Percentiles rank a stretch among this genome's conserved stretches.
Evolutionary conservation across 441 rosid genomes (phyloP).

Genomic region (Bruguiera hainesii): DNA sequence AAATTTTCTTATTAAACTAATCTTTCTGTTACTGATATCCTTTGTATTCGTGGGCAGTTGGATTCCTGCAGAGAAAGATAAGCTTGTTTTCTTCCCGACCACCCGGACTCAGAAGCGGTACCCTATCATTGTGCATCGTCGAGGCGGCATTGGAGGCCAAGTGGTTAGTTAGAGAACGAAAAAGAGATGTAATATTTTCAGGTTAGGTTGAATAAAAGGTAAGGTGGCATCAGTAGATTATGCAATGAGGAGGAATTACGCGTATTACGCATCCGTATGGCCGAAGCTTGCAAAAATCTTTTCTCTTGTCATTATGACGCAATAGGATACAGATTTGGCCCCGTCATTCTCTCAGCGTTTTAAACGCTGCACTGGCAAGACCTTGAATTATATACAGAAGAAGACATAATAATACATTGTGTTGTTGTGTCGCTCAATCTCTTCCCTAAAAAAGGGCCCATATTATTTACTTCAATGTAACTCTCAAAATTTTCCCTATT

Average conservation of each 20-base stretch:
- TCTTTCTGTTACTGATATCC: not conserved
- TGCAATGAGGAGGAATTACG: slow-evolving; percentile 2
- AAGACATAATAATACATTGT: too few species aligned
- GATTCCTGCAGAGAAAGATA: slow-evolving; percentile 86
- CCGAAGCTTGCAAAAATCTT: slow-evolving; percentile 8
- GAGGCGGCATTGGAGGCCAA: slow-evolving; percentile 15
- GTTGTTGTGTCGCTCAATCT: too few species aligned
- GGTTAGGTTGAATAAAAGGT: slow-evolving; percentile 21
- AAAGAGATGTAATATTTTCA: slow-evolving; percentile 21
- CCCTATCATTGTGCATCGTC: slow-evolving; percentile 63
- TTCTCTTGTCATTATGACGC: slow-evolving; percentile 7
- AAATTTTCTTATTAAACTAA: not conserved
- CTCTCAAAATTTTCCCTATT: too few species aligned
- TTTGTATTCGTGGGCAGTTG: slow-evolving; percentile 44
- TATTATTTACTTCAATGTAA: too few species aligned
- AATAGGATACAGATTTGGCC: not conserved
- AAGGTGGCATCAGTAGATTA: slow-evolving; percentile 27
- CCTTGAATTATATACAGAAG: too few species aligned
- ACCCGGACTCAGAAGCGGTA: slow-evolving; percentile 90
- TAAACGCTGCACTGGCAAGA: too few species aligned
- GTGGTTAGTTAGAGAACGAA: slow-evolving; percentile 19
- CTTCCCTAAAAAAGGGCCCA: too few species aligned
- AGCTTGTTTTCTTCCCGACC: slow-evolving; percentile 88
- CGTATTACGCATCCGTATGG: not conserved
- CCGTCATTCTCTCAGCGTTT: too few species aligned